A percentile compares a stretch with the other conserved stretches of the same genome.
Conservation (phyloP, 2,329 filamentous ascomycete species). For the Cladosporium sp. region DNA sequence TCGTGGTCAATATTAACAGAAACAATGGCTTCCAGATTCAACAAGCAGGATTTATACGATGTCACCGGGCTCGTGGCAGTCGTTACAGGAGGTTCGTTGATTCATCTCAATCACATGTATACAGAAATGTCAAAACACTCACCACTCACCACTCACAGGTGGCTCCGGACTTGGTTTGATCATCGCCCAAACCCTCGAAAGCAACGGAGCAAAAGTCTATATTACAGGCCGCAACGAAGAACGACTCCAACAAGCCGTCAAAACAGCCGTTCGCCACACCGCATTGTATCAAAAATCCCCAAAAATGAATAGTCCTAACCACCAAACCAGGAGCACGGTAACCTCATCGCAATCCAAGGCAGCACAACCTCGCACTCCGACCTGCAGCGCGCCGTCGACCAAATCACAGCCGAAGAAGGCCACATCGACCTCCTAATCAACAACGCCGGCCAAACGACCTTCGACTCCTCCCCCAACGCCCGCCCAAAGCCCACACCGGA, state of each 20-base stretch:
- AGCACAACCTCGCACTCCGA: constrained; percentile 42
- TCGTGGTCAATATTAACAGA: not conserved
- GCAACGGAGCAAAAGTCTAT: constrained; percentile 41
- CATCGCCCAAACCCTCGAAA: constrained; percentile 39
- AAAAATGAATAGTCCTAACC: not conserved
- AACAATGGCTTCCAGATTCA: constrained; percentile 19
- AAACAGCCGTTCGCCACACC: constrained; percentile 22
- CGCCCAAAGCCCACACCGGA: constrained; percentile 39
- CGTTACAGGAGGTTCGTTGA: constrained; percentile 26
- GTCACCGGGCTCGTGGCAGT: constrained; percentile 29
- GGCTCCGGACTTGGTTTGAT: constrained; percentile 29
- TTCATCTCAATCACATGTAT: not conserved
- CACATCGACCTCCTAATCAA: constrained; percentile 51
- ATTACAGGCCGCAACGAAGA: constrained; percentile 42
- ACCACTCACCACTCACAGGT: not conserved
- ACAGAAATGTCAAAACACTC: not conserved
- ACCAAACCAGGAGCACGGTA: constrained; percentile 26
- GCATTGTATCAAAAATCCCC: not conserved
- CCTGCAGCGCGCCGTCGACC: constrained; percentile 38
- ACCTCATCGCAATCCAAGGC: constrained; percentile 40
- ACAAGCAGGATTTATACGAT: constrained; percentile 21
- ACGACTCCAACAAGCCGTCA: constrained; percentile 39
- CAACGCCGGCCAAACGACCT: constrained; percentile 44
- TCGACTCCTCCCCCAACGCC: constrained; percentile 26
- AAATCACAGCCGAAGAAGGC: constrained; percentile 39